phyloP scores from a whole-genome alignment of 2,329 filamentous ascomycete genomes.

The Fusarium chuoi region DNA sequence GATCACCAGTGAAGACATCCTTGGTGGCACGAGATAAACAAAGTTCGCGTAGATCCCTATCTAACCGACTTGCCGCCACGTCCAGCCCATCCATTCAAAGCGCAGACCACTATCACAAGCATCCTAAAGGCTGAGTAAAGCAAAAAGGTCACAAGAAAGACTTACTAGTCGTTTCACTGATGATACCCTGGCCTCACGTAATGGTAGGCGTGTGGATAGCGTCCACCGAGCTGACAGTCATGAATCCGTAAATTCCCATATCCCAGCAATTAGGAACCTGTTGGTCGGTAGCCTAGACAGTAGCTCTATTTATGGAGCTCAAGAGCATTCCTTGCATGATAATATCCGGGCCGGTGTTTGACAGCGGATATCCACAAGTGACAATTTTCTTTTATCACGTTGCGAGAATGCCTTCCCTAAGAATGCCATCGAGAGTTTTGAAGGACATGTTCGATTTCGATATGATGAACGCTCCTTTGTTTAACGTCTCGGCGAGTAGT shows the following conservation, averaged over 20 bases:
- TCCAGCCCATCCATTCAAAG: background rate
- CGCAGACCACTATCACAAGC: background rate
- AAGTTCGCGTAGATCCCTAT: background rate
- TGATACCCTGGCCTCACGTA: background rate
- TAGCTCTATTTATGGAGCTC: background rate
- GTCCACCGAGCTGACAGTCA: background rate
- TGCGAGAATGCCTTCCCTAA: constrained; percentile 5
- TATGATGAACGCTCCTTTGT: background rate
- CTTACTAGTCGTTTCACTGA: background rate
- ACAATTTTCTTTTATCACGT: background rate
- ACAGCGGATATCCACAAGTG: background rate
- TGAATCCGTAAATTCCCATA: background rate
- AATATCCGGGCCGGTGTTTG: background rate
- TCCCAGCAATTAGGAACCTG: background rate
- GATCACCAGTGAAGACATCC: background rate
- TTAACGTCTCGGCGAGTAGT: background rate
- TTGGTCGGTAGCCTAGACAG: background rate
- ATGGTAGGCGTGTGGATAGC: background rate
- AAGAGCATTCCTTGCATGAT: constrained; percentile 6
- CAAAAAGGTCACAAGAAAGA: background rate
- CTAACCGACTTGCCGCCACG: background rate
- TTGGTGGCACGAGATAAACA: background rate
- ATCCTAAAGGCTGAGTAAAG: background rate
- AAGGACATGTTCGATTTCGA: constrained; percentile 8
- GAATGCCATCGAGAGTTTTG: constrained; percentile 3